phyloP scores from a whole-genome alignment of 352 stramenopile species.

The Phytophthora cryptogea region DNA sequence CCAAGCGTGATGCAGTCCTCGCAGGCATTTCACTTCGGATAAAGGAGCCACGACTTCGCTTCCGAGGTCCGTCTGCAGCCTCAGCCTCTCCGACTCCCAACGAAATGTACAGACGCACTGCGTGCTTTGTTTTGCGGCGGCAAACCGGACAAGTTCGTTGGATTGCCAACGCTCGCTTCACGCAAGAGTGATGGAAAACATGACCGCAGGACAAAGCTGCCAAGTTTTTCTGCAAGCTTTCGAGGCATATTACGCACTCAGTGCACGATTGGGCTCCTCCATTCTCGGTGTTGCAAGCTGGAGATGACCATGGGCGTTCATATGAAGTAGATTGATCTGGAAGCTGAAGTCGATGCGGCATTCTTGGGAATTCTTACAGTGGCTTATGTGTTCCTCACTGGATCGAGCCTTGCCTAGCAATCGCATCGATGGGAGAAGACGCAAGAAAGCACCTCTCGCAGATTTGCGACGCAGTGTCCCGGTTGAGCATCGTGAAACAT shows the following conservation, averaged over 20 bases:
- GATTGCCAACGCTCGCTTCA: conserved; percentile 21
- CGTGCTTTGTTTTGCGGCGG: conserved; percentile 23
- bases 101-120: conserved; percentile 39
- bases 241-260: conserved; percentile 47
- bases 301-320: not conserved
- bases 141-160: conserved; percentile 43
- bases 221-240: conserved; percentile 36
- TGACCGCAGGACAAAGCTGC: conserved; percentile 44
- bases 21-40: not conserved
- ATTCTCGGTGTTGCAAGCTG: not conserved
- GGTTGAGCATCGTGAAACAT: not conserved
- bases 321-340: not conserved
- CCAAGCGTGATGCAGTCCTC: conserved; percentile 20
- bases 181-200: conserved; percentile 47
- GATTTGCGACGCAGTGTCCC: conserved; percentile 8
- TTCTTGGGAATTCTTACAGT: conserved; percentile 13
- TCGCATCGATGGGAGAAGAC: conserved; percentile 23
- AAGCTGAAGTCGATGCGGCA: conserved; percentile 11
- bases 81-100: not conserved
- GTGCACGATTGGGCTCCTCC: not conserved
- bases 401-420: not conserved
- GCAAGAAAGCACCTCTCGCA: conserved; percentile 14
- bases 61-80: not conserved
- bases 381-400: not conserved
- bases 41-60: not conserved